A percentile compares a stretch with the other conserved stretches of the same genome.
These are phyloP conservation scores for Aquilaria malaccensis DNA, from an alignment of 345 rosid species.

Conservation along the genomic window DNA sequence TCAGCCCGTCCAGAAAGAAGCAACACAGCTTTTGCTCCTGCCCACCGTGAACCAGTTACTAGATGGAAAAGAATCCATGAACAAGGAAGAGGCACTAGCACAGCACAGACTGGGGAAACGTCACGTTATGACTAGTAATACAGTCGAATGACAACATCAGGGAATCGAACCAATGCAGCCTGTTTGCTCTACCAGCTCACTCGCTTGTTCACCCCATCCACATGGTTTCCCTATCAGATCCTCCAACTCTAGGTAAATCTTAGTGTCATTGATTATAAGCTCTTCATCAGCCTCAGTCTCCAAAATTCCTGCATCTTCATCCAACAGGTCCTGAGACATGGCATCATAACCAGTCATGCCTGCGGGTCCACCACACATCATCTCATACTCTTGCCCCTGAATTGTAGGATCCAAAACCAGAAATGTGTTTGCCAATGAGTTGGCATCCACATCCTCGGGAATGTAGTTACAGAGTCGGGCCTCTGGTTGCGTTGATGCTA, in stretches of 20 bases:
- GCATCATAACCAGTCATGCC: conserved; percentile 16
- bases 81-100: background rate
- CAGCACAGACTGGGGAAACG: background rate
- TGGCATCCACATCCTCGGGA: conserved; percentile 10
- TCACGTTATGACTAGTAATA: background rate
- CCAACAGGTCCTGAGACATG: conserved; percentile 15
- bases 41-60: too few relatives aligned
- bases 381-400: conserved; percentile 14
- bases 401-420: conserved; percentile 15
- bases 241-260: conserved; percentile 27
- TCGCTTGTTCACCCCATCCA: conserved; percentile 21
- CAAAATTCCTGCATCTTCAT: background rate
- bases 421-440: conserved; percentile 6
- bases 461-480: conserved; percentile 13
- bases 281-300: conserved; percentile 17
- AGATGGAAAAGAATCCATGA: background rate
- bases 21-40: too few relatives aligned
- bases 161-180: conserved; percentile 18
- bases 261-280: conserved; percentile 19
- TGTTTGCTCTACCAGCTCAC: conserved; percentile 25
- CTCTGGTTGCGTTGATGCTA: conserved; percentile 28
- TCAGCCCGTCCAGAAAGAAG: too few relatives aligned
- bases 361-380: conserved; percentile 13
- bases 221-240: conserved; percentile 27
- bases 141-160: conserved; percentile 5